A percentile compares a stretch with the other conserved stretches of the same genome.
These are phyloP conservation scores for Aspergillus conjunctus DNA, from an alignment of 495 filamentous ascomycete species.

Conservation along the genomic window DNA sequence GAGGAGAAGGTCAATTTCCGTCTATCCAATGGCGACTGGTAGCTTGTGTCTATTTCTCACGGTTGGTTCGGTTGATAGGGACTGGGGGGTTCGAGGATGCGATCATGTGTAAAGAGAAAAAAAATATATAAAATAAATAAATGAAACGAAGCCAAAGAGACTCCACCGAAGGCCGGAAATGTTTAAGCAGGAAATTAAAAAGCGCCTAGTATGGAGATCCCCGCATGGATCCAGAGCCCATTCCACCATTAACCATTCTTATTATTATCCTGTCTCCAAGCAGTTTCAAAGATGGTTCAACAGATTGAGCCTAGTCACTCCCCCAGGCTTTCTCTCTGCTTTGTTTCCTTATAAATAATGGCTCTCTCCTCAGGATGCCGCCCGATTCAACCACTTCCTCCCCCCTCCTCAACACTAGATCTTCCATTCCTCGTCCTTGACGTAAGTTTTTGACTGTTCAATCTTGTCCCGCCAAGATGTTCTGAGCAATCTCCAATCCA, in stretches of 20 bases:
- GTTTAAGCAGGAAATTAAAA: background rate
- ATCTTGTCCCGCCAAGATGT: background rate
- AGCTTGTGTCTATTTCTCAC: too few species aligned
- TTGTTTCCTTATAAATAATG: background rate
- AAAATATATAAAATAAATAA: background rate
- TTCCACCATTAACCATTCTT: too few species aligned
- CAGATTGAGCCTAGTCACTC: conserved; percentile 18
- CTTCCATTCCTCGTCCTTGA: background rate
- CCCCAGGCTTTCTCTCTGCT: conserved; percentile 19
- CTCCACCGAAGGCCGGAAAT: conserved; percentile 13
- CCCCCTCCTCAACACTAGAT: conserved; percentile 5
- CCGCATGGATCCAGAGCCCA: conserved; percentile 15
- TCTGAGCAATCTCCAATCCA: background rate
- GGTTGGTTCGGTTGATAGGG: too few species aligned
- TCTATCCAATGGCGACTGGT: too few species aligned
- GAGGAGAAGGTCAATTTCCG: background rate
- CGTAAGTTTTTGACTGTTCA: background rate
- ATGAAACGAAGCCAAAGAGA: conserved; percentile 18
- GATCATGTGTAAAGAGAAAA: conserved; percentile 6
- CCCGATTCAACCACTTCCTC: background rate
- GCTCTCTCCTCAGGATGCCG: background rate
- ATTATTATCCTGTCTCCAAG: background rate
- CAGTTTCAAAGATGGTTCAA: background rate
- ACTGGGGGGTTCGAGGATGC: background rate
- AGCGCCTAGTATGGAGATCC: conserved; percentile 13